Base-by-base conservation (phyloP, 78 protist genomes). In the Dictyostelium brefeldianum region DNA sequence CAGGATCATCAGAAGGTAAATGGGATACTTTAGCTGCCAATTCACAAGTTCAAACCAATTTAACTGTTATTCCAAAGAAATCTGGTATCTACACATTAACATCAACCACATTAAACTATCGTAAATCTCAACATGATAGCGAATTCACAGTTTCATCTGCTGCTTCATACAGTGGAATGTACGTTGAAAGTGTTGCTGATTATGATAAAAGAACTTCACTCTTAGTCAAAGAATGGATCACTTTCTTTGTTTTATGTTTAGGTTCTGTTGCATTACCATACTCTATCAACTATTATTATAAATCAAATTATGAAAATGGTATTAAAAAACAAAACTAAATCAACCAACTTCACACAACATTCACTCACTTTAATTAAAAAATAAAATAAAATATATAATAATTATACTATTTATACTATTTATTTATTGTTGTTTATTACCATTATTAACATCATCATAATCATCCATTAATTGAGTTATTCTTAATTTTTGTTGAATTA, bases 111-210 rank as follows among this genome's bases (percentile, higher is more conserved):
- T 74, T 82, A 73, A 25, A 65, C 20, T 82, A 70, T 59, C 90
- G 78, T 70, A 82, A 53, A 18, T 25, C 80, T 12, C 90, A 82
- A 70, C 31, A 54, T 6, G 78, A 70, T 15, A 74, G 73, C 12
- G 56, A 65, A 65, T 11, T 82, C 48, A 65, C 80, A 10, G 25
- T 46, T 74, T 67, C 90, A n/a, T 20, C 90, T 7, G 90, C 90
- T n/a, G 90, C 90, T 54, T 50, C 70, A 4, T 82, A 82, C 90
- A 69, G 71, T 70, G 90, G 81, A 20, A 82, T 82, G 90, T 82
- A 70, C 41, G 90, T 82, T 46, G 90, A 82, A 70, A 56, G 74
- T 25, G 31, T 25, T 14, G 56, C 20, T 7, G 90, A 82, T 14
- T 82, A 69, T 53, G 90, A 82, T 12, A 82, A 70, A 53, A 67